A percentile compares a stretch with the other conserved stretches of the same genome.
phyloP scores from a whole-genome alignment of 2,329 filamentous ascomycete species.

The Ophiostoma sp. region DNA sequence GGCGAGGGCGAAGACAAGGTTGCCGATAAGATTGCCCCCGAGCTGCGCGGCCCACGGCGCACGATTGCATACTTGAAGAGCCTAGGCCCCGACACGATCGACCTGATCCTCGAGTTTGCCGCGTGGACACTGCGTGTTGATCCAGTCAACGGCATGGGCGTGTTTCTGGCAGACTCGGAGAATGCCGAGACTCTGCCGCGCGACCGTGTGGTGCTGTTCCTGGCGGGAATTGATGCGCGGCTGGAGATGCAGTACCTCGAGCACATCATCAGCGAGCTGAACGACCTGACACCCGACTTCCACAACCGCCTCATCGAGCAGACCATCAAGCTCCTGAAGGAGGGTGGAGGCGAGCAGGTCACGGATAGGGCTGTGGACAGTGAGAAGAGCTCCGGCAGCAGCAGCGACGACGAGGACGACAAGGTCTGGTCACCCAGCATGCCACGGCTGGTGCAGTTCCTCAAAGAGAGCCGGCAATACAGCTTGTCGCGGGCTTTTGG shows the following conservation, averaged over 20 bases:
- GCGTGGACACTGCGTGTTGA: conserved; percentile 76
- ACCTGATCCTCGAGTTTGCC: conserved; percentile 85
- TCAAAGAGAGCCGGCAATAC: conserved; percentile 73
- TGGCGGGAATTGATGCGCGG: conserved; percentile 61
- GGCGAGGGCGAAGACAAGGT: neutral
- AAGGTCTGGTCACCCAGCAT: conserved; percentile 54
- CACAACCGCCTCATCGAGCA: conserved; percentile 78
- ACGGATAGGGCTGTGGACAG: conserved; percentile 28
- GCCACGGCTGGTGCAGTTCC: conserved; percentile 64
- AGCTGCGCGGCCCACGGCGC: conserved; percentile 71
- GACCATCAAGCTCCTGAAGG: conserved; percentile 52
- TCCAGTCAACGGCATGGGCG: conserved; percentile 75
- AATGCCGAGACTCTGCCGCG: conserved; percentile 88
- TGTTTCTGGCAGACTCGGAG: conserved; percentile 88
- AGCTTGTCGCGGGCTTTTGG: conserved; percentile 71
- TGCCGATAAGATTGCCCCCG: conserved; percentile 31
- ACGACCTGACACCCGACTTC: conserved; percentile 77
- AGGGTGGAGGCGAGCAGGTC: conserved; percentile 23
- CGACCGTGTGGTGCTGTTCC: conserved; percentile 66
- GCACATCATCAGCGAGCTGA: conserved; percentile 81
- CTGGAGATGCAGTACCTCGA: conserved; percentile 81
- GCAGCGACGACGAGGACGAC: conserved; percentile 23
- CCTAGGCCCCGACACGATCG: conserved; percentile 78
- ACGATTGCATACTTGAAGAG: conserved; percentile 89
- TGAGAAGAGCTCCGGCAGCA: conserved; percentile 29